phyloP scores from a whole-genome alignment of 1,139 yeast genomes.

The Geotrichum restrictum region DNA sequence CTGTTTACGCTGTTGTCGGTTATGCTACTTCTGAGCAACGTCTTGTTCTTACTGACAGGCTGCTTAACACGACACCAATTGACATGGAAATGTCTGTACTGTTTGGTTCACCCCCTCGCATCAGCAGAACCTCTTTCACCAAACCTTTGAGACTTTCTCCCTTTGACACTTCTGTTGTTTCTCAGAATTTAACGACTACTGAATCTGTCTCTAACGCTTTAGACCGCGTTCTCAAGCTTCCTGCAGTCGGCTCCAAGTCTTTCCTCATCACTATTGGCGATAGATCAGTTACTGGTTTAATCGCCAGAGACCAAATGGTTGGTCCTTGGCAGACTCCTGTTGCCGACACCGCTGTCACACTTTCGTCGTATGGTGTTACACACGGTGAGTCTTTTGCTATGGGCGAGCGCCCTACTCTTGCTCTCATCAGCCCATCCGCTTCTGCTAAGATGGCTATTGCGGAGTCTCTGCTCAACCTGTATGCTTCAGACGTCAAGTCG shows the following conservation, averaged over 20 bases:
- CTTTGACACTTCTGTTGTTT: conserved; percentile 40
- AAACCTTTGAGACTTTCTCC: conserved; percentile 57
- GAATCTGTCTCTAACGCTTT: conserved; percentile 47
- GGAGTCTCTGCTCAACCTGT: conserved; percentile 81
- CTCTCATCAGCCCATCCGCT: conserved; percentile 85
- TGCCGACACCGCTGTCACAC: conserved; percentile 97
- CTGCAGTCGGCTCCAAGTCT: conserved; percentile 92
- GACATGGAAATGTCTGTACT: conserved; percentile 95
- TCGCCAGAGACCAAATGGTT: conserved; percentile 97
- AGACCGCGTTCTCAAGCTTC: conserved; percentile 78
- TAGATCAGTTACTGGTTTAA: conserved; percentile 91
- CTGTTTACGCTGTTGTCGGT: conserved; percentile 94
- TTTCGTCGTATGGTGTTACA: conserved; percentile 77
- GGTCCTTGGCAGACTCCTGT: conserved; percentile 99
- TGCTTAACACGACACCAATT: conserved; percentile 77
- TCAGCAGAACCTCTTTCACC: conserved; percentile 75
- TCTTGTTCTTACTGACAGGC: conserved; percentile 72
- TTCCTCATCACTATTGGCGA: conserved; percentile 97
- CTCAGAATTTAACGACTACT: conserved; percentile 20
- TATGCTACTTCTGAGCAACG: conserved; percentile 84
- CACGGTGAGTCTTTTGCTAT: conserved; percentile 97
- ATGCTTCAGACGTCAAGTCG: conserved; percentile 83
- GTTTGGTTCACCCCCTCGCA: conserved; percentile 95
- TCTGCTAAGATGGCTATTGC: conserved; percentile 98
- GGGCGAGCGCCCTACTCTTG: conserved; percentile 94